These are phyloP conservation scores for Rosa chinensis DNA, from an alignment of 306 rosid species.

Conservation along the genomic window DNA sequence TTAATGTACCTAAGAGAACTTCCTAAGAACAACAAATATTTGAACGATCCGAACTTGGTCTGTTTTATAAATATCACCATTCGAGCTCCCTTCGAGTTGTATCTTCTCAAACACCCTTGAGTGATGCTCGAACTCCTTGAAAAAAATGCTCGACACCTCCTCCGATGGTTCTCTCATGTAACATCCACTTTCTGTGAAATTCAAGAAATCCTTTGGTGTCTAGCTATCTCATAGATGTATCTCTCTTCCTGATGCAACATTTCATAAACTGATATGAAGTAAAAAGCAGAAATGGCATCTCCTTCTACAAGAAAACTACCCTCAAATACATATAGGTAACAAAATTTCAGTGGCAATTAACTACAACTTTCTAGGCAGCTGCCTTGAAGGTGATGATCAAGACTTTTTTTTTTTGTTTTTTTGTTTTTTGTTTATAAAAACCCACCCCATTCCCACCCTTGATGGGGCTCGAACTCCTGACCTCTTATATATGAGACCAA, in stretches of 20 bases:
- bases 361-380: background rate
- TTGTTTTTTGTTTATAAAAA: too few species aligned
- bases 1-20: background rate
- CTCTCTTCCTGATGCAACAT: background rate
- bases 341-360: background rate
- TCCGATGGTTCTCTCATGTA: background rate
- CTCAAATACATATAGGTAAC: background rate
- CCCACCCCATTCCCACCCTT: too few species aligned
- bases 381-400: slow-evolving; percentile 4
- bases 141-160: background rate
- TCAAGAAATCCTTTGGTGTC: background rate
- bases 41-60: background rate
- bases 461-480: too few species aligned
- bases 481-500: too few species aligned
- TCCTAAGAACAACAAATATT: background rate
- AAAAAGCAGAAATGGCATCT: background rate
- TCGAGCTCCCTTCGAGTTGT: background rate
- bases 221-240: background rate
- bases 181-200: background rate
- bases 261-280: background rate
- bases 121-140: background rate
- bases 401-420: too few species aligned
- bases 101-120: too few species aligned
- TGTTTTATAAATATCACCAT: background rate
- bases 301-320: background rate